These are phyloP conservation scores for Aureobasidium sp. DNA, from an alignment of 2,329 filamentous ascomycete genomes.

Conservation along the genomic window DNA sequence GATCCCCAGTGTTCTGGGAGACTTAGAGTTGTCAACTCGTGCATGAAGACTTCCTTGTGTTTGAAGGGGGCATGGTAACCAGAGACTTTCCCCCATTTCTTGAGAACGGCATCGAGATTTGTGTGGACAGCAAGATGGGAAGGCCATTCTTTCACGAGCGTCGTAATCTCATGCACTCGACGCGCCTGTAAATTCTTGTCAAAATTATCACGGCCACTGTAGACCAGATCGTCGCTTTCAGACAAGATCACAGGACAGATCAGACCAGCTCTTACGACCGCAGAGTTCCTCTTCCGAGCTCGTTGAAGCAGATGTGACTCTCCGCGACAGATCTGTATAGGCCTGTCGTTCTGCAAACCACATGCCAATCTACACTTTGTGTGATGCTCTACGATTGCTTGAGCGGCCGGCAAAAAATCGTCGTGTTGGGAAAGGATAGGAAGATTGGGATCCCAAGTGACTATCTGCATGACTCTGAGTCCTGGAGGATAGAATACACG, in stretches of 20 bases:
- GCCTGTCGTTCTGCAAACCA: background rate
- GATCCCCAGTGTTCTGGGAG: background rate
- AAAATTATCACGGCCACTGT: background rate
- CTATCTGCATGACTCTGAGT: conserved; percentile 34
- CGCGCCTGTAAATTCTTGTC: background rate
- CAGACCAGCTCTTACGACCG: background rate
- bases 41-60: background rate
- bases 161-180: background rate
- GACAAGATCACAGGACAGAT: background rate
- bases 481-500: conserved; percentile 38
- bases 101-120: background rate
- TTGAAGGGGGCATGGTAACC: background rate
- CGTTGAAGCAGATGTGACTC: background rate
- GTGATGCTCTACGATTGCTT: conserved; percentile 21
- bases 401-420: conserved; percentile 14
- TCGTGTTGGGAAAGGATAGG: conserved; percentile 34
- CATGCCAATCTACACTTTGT: background rate
- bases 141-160: background rate
- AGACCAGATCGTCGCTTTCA: background rate
- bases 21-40: background rate
- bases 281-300: background rate
- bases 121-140: background rate
- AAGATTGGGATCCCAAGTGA: conserved; percentile 34
- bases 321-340: background rate
- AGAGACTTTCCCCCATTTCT: background rate